Conservation (phyloP, 345 rosid genomes). For the Clausena lansium region DNA sequence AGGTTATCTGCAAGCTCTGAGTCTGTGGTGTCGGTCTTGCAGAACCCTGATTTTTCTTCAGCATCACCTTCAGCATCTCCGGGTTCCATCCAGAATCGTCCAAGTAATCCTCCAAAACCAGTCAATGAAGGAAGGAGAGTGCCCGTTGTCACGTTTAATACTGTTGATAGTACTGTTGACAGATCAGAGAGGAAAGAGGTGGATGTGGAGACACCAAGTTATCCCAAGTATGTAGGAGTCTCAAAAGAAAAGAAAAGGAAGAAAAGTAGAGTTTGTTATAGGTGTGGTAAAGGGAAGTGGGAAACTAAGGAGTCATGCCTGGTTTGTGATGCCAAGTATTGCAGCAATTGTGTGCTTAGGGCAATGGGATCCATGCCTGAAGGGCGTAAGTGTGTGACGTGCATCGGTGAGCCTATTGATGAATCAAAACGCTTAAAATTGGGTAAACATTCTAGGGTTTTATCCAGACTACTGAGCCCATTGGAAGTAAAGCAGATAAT, state of each 20-base stretch:
- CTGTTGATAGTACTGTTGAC: constrained; percentile 51
- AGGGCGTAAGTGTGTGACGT: constrained; percentile 93
- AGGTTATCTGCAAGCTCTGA: constrained; percentile 82
- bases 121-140: constrained; percentile 45
- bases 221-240: constrained; percentile 54
- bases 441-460: constrained; percentile 75
- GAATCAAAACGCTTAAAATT: constrained; percentile 74
- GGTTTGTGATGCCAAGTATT: constrained; percentile 89
- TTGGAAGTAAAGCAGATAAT: constrained; percentile 95
- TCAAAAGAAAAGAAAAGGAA: constrained; percentile 62
- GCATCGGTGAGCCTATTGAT: constrained; percentile 80
- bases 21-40: constrained; percentile 93
- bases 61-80: constrained; percentile 87
- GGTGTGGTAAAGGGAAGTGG: constrained; percentile 95
- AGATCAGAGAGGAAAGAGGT: constrained; percentile 48
- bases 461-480: constrained; percentile 83
- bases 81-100: constrained; percentile 44
- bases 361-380: constrained; percentile 99
- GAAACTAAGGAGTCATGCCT: constrained; percentile 88
- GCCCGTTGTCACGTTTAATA: constrained; percentile 77
- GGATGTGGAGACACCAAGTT: constrained; percentile 45
- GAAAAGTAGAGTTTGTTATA: constrained; percentile 59
- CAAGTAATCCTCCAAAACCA: constrained; percentile 33
- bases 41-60: constrained; percentile 77
- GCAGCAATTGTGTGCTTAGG: constrained; percentile 90